phyloP scores from a whole-genome alignment of 257 asterid species.

The Echium plantagineum region DNA sequence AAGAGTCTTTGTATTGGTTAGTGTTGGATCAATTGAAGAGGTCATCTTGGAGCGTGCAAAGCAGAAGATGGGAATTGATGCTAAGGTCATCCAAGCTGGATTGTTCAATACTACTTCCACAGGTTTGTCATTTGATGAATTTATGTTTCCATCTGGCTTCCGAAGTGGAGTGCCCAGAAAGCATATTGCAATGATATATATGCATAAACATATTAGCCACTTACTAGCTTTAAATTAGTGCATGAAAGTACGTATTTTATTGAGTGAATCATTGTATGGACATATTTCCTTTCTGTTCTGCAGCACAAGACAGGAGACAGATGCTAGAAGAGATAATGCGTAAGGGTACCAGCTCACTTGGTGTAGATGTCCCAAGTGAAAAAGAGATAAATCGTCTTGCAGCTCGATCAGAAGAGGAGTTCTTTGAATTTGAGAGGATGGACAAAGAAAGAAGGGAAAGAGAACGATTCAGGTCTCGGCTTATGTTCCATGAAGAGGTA shows the following conservation, averaged over 20 bases:
- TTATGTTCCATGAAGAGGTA: constrained; percentile 90
- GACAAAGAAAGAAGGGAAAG: constrained; percentile 83
- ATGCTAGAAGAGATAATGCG: constrained; percentile 96
- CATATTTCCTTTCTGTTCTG: constrained; percentile 11
- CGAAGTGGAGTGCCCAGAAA: not conserved
- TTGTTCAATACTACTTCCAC: constrained; percentile 94
- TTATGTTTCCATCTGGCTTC: not conserved
- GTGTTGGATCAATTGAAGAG: constrained; percentile 96
- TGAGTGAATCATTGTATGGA: not conserved
- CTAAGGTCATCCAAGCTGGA: constrained; percentile 99
- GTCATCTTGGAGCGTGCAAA: constrained; percentile 94
- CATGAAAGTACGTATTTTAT: no score
- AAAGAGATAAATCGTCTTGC: constrained; percentile 94
- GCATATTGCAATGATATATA: not conserved
- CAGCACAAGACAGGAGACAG: constrained; percentile 95
- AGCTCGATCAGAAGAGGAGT: constrained; percentile 91
- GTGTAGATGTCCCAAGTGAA: constrained; percentile 94
- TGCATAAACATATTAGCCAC: not conserved
- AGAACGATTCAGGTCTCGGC: constrained; percentile 81
- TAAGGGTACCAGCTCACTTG: constrained; percentile 75
- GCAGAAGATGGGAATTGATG: constrained; percentile 98
- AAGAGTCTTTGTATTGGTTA: constrained; percentile 86
- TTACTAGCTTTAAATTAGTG: no score
- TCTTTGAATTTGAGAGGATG: constrained; percentile 91
- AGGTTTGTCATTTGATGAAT: constrained; percentile 41